Conservation (phyloP, 23 red algal genomes). For the Cyanidium caldarium region DNA sequence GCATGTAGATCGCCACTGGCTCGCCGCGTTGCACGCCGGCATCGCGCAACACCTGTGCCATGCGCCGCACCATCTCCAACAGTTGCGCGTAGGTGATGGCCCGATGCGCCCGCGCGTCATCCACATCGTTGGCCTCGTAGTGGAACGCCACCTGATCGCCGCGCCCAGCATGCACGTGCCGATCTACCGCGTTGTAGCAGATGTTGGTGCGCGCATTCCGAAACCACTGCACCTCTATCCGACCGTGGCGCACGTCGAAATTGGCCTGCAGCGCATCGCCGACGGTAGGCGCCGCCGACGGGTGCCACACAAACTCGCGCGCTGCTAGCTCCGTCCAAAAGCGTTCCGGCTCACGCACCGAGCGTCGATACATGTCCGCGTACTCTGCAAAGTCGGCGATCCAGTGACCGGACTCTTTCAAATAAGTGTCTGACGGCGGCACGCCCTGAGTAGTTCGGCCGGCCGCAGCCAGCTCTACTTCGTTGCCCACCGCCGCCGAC, state of each 20-base stretch:
- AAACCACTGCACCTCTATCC: slow-evolving; percentile 12
- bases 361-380: not conserved
- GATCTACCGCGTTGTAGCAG: slow-evolving; percentile 82
- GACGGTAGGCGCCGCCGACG: not conserved
- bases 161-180: slow-evolving; percentile 20
- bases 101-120: slow-evolving; percentile 10
- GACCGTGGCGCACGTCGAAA: slow-evolving; percentile 12
- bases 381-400: slow-evolving; percentile 1
- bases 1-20: slow-evolving; percentile 84
- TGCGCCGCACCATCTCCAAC: slow-evolving; percentile 33
- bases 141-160: slow-evolving; percentile 42
- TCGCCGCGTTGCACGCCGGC: slow-evolving; percentile 64
- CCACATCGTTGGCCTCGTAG: slow-evolving; percentile 50
- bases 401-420: not conserved
- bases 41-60: slow-evolving; percentile 30
- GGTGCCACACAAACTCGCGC: not conserved
- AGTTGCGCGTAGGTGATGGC: slow-evolving; percentile 44
- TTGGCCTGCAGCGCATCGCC: not conserved
- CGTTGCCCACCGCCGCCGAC: too few relatives aligned
- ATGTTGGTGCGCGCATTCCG: slow-evolving; percentile 36
- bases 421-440: not conserved
- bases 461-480: too few relatives aligned
- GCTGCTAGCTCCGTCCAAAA: slow-evolving; percentile 15
- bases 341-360: not conserved
- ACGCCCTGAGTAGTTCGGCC: not conserved